Conservation (phyloP, 2,329 filamentous ascomycete genomes). For the Calycina herbarum region DNA sequence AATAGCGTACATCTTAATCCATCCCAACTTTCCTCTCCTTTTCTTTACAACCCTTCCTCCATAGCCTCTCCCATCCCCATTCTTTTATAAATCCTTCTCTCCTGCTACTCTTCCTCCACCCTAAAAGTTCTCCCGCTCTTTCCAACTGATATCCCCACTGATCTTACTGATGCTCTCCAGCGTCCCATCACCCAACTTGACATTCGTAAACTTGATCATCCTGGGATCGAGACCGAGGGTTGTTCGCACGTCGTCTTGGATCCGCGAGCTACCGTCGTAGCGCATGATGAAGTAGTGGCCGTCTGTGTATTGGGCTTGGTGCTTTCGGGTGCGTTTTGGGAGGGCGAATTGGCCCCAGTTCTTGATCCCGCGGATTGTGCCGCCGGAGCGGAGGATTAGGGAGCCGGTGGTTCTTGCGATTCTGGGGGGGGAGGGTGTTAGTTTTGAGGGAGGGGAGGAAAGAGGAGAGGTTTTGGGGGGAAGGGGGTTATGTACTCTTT, state of each 20-base stretch:
- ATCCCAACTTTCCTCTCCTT: neutral
- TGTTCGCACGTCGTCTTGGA: slow-evolving; percentile 72
- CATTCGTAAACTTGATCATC: slow-evolving; percentile 82
- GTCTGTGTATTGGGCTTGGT: slow-evolving; percentile 78
- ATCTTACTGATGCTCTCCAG: slow-evolving; percentile 47
- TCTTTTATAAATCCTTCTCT: neutral
- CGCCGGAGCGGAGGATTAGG: slow-evolving; percentile 77
- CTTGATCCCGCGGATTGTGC: slow-evolving; percentile 85
- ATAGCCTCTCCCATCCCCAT: neutral
- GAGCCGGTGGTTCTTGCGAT: slow-evolving; percentile 84
- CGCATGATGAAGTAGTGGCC: slow-evolving; percentile 99
- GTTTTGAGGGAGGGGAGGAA: neutral
- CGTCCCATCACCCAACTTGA: slow-evolving; percentile 74
- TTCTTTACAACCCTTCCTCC: no score
- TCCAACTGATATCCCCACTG: slow-evolving; percentile 35
- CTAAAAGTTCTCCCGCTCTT: slow-evolving; percentile 25
- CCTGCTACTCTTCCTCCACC: neutral
- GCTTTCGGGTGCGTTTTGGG: slow-evolving; percentile 73
- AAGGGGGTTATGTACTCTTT: slow-evolving; percentile 71
- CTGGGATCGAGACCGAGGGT: slow-evolving; percentile 84
- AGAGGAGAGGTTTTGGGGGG: neutral
- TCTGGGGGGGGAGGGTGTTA: slow-evolving; percentile 47
- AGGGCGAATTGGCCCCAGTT: slow-evolving; percentile 96
- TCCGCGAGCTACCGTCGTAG: slow-evolving; percentile 75
- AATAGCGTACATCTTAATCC: neutral